These are phyloP conservation scores for Coniochaeta prunicola DNA, from an alignment of 2,329 filamentous ascomycete species.

Conservation along the genomic window DNA sequence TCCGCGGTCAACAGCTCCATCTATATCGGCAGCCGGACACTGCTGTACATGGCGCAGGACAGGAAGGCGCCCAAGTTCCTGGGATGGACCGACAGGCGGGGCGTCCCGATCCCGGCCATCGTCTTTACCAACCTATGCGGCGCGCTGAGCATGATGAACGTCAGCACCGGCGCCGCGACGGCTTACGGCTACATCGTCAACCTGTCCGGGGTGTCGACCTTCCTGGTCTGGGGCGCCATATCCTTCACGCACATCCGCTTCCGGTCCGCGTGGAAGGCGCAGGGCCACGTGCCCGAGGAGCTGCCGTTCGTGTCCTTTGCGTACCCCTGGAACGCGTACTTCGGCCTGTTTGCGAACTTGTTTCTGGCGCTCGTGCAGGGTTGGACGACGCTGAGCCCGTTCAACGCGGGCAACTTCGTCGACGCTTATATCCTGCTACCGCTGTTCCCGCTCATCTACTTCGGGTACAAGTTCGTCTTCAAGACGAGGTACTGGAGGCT, in stretches of 20 bases:
- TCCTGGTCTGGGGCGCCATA: conserved; percentile 65
- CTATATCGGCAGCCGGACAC: conserved; percentile 68
- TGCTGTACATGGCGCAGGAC: conserved; percentile 69
- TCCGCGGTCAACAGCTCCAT: conserved; percentile 69
- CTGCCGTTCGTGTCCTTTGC: conserved; percentile 48
- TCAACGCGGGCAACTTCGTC: conserved; percentile 51
- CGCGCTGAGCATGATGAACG: conserved; percentile 67
- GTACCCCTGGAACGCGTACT: conserved; percentile 53
- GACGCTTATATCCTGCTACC: conserved; percentile 57
- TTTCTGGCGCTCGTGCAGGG: conserved; percentile 56
- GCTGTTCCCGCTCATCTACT: conserved; percentile 50
- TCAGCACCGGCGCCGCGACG: conserved; percentile 56
- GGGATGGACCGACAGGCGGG: conserved; percentile 58
- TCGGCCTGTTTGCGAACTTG: conserved; percentile 48
- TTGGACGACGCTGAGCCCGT: conserved; percentile 53
- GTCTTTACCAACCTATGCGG: conserved; percentile 65
- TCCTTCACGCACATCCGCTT: conserved; percentile 67
- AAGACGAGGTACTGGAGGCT: conserved; percentile 42
- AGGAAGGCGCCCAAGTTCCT: conserved; percentile 64
- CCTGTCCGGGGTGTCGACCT: conserved; percentile 61
- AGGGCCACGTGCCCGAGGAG: conserved; percentile 46
- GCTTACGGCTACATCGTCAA: conserved; percentile 67
- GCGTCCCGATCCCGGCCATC: conserved; percentile 54
- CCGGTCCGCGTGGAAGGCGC: conserved; percentile 52
- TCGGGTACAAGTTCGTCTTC: conserved; percentile 46